A percentile compares a stretch with the other conserved stretches of the same genome.
phyloP scores from a whole-genome alignment of 2,329 filamentous ascomycete species.

The Coniosporium uncinatum region DNA sequence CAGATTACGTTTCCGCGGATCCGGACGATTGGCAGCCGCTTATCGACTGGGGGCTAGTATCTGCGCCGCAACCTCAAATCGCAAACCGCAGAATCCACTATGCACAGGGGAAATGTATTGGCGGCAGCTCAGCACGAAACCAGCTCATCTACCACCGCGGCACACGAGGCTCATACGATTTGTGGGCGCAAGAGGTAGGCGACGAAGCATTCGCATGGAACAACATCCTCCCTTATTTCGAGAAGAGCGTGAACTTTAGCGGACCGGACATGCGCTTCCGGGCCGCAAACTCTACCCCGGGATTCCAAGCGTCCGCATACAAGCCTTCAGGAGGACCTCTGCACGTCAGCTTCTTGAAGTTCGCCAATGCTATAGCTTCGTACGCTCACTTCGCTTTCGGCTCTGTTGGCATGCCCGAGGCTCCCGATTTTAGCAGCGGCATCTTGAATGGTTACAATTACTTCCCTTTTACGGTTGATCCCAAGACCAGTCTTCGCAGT shows the following conservation, averaged over 20 bases:
- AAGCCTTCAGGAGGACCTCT: constrained; percentile 1
- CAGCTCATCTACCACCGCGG: constrained; percentile 4
- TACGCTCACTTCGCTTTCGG: constrained; percentile 9
- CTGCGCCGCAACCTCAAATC: constrained; percentile 15
- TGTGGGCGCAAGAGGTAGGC: constrained; percentile 20
- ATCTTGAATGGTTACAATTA: constrained; percentile 1
- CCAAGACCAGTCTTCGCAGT: constrained; percentile 8
- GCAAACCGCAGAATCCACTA: constrained; percentile 15
- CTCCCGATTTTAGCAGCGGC: constrained; percentile 13
- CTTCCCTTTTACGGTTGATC: constrained; percentile 22
- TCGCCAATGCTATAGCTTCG: constrained; percentile 1
- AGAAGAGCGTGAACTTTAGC: constrained; percentile 18
- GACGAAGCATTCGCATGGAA: constrained; percentile 22
- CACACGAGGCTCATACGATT: constrained; percentile 6
- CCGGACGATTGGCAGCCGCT: constrained; percentile 14
- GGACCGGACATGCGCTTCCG: constrained; percentile 17
- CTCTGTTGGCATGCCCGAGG: constrained; percentile 13
- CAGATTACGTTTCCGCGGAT: constrained; percentile 7
- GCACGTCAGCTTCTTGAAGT: constrained; percentile 2
- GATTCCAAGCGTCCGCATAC: constrained; percentile 7
- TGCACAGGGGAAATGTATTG: constrained; percentile 18
- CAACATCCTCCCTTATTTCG: constrained; percentile 19
- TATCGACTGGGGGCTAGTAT: constrained; percentile 20
- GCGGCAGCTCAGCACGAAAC: constrained; percentile 8
- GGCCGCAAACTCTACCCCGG: constrained; percentile 15